These are phyloP conservation scores for Macadamia tetraphylla DNA, from an alignment of 164 flowering plant genomes.

Conservation along the genomic window DNA sequence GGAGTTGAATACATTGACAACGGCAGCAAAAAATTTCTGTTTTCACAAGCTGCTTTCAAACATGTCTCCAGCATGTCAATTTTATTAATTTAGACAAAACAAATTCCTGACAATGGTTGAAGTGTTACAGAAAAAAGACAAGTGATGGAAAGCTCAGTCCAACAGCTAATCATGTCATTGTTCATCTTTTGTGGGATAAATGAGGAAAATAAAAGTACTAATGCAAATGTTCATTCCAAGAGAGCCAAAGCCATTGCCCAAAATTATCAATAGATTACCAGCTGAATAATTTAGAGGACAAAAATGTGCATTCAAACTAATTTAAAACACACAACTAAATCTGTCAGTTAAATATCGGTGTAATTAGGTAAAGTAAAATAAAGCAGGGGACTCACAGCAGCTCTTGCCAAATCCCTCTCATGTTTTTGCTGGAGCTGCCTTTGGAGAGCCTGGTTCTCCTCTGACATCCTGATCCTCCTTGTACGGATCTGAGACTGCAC, in stretches of 20 bases:
- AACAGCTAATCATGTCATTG: no score
- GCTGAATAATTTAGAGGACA: neutral
- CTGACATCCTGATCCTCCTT: conserved; percentile 73
- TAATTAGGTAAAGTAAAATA: neutral
- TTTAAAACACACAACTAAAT: neutral
- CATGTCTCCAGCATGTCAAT: no score
- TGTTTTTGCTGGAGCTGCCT: conserved; percentile 67
- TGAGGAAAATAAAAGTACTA: no score
- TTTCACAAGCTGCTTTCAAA: no score
- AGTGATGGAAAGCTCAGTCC: no score
- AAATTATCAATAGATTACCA: neutral
- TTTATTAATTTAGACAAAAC: no score
- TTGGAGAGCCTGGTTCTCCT: conserved; percentile 83
- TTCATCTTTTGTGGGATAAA: no score
- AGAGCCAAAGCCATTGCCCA: neutral
- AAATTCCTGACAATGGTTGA: no score
- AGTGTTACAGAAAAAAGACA: no score
- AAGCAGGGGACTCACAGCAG: conserved; percentile 18
- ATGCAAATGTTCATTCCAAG: neutral
- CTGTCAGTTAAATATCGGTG: neutral
- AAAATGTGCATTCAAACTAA: neutral
- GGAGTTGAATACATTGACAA: no score
- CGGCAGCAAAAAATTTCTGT: no score
- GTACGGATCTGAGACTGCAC: conserved; percentile 74
- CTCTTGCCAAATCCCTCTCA: conserved; percentile 64